A percentile compares a stretch with the other conserved stretches of the same genome.
phyloP scores from a whole-genome alignment of 306 rosid genomes.

The Ormosia semicastrata region DNA sequence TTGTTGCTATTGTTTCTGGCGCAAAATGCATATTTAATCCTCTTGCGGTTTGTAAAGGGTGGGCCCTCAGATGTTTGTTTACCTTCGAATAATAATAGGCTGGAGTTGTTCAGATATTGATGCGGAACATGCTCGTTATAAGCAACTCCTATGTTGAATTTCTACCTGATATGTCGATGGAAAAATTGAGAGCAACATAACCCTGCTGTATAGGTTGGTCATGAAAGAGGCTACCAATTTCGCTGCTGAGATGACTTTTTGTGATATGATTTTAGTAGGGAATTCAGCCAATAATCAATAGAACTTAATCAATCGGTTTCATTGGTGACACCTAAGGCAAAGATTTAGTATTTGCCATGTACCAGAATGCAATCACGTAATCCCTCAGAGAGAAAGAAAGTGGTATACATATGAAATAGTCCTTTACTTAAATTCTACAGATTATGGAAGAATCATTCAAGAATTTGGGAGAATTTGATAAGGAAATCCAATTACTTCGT shows the following conservation, averaged over 20 bases:
- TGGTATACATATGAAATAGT: background rate
- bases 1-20: background rate
- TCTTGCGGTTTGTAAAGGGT: background rate
- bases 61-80: background rate
- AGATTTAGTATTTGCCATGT: background rate
- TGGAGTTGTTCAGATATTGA: background rate
- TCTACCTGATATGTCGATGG: background rate
- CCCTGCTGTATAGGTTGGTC: background rate
- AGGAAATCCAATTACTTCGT: background rate
- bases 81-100: background rate
- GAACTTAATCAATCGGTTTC: background rate
- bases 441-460: background rate
- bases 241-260: background rate
- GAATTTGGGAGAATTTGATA: background rate
- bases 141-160: background rate
- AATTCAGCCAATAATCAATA: background rate
- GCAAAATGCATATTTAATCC: background rate
- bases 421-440: conserved; percentile 7
- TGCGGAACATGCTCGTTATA: background rate
- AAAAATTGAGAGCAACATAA: background rate
- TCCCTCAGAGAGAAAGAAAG: background rate
- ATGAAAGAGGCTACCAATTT: background rate
- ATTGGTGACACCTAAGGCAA: background rate
- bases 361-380: background rate
- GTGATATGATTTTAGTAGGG: background rate